Evolutionary conservation across 148 eudicot genomes (phyloP), one percentile per base, ranked within the genome.

Genomic region (Suaeda aralocaspica): DNA sequence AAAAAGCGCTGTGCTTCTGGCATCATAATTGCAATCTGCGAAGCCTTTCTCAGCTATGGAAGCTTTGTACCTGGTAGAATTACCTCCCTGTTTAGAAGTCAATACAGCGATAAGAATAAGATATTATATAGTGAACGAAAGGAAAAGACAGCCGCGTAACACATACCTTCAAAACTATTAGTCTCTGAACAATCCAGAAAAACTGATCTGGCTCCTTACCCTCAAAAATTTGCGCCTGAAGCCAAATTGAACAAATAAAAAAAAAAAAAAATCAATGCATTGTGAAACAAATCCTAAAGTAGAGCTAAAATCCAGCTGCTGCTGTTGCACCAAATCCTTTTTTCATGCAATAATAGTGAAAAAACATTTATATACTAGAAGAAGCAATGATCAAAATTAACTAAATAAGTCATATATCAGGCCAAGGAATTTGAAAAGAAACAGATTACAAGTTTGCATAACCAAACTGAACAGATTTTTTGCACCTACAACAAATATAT

Each of bases 1-100:
- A 55, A 84, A 81, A 71, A 84, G 81, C 46, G 81, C 82, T 4
- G 50, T 63, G 31, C 67, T 42, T 41, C 50, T 24, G 21, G 50
- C 50, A 63, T 63, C 44, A 63, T 41, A 21, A 41, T 19, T 14
- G 12, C 13, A 24, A 31, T 63, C 67, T 22, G 46, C 67, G 2
- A 41, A 13, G 67, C 50, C 50, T 41, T 63, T 63, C 18, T 63
- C 67, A 13, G 50, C 49, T 1, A 39, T 41, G 30, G 9, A 42
- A 41, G 10, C 16, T 63, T 4, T 63, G 50, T 63, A 63, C 31
- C 50, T 63, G 30, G 50, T 63, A 45, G 66, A 63, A 7, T 19
- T 63, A 39, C 67, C 67, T 41, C 67, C 67, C 67, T 63, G 67
- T 63, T 63, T 4, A 11, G 3, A 41, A 13, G 30, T 30, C 30